Percentiles rank a stretch among this genome's conserved stretches.
Conservation (phyloP, 192 early-diverging fungal genomes). For the Coemansia sp. region DNA sequence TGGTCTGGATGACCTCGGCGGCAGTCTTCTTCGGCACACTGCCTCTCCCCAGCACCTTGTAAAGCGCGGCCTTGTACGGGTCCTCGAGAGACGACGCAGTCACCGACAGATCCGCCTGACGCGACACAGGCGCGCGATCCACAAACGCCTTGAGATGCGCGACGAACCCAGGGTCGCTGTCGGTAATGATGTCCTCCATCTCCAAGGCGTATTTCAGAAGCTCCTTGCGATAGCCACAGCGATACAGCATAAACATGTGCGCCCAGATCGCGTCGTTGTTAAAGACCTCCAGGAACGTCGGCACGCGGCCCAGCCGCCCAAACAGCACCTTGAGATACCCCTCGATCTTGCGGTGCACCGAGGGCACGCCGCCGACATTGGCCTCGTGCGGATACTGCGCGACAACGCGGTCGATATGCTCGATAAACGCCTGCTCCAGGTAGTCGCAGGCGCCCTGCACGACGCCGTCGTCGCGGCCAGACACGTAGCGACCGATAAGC, state of each 20-base stretch:
- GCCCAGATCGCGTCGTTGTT: slow-evolving; percentile 79
- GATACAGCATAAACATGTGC: slow-evolving; percentile 76
- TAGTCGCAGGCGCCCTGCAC: slow-evolving; percentile 35
- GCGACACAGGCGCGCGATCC: slow-evolving; percentile 39
- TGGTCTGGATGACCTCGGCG: slow-evolving; percentile 66
- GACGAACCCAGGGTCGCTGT: slow-evolving; percentile 67
- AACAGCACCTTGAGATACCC: slow-evolving; percentile 73
- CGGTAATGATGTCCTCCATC: slow-evolving; percentile 56
- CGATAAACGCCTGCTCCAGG: slow-evolving; percentile 56
- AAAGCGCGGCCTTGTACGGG: slow-evolving; percentile 89
- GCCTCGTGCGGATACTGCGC: slow-evolving; percentile 63
- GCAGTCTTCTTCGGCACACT: slow-evolving; percentile 69
- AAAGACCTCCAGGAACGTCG: slow-evolving; percentile 41
- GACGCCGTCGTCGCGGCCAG: neutral
- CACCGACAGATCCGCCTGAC: slow-evolving; percentile 46
- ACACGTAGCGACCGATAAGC: slow-evolving; percentile 19
- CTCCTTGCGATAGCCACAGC: slow-evolving; percentile 67
- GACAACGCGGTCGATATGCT: slow-evolving; percentile 55
- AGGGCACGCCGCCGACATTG: slow-evolving; percentile 77
- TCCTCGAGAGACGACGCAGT: slow-evolving; percentile 59
- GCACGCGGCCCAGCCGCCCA: slow-evolving; percentile 54
- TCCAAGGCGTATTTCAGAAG: slow-evolving; percentile 65
- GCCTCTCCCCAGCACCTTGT: slow-evolving; percentile 87
- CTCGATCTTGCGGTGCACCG: slow-evolving; percentile 64
- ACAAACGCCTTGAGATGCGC: slow-evolving; percentile 68